A percentile compares a stretch with the other conserved stretches of the same genome.
These are phyloP conservation scores for Schoenoplectus tabernaemontani DNA, from an alignment of 202 grass and related monocot species.

Conservation along the genomic window DNA sequence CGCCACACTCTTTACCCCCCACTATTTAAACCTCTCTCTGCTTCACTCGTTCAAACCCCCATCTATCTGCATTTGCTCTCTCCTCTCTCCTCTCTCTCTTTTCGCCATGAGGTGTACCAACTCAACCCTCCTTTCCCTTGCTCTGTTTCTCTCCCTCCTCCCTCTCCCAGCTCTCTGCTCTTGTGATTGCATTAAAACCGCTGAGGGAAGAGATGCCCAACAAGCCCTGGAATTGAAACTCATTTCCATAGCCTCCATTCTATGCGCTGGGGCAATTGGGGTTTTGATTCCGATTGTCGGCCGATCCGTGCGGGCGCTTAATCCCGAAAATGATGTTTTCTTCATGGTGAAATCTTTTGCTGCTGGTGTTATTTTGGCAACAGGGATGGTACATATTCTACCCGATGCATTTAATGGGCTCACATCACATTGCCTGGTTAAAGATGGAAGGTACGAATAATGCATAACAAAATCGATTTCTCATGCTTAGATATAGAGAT, in stretches of 20 bases:
- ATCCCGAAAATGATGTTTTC: constrained; percentile 63
- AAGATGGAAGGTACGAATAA: constrained; percentile 20
- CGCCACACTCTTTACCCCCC: constrained; percentile 6
- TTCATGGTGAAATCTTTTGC: constrained; percentile 87
- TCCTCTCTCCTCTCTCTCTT: background rate
- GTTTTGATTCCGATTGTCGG: constrained; percentile 73
- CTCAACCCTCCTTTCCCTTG: background rate
- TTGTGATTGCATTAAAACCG: constrained; percentile 40
- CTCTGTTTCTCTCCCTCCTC: background rate
- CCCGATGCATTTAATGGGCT: constrained; percentile 64
- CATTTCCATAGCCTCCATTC: constrained; percentile 77
- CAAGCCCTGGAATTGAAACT: constrained; percentile 45
- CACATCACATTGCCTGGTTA: constrained; percentile 56
- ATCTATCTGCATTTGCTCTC: background rate
- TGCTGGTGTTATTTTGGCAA: constrained; percentile 82
- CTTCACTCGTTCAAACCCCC: background rate
- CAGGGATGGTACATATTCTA: constrained; percentile 88
- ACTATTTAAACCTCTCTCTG: constrained; percentile 19
- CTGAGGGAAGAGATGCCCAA: constrained; percentile 29
- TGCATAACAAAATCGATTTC: background rate
- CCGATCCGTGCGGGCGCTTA: constrained; percentile 41
- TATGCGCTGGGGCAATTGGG: constrained; percentile 54
- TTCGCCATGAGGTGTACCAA: constrained; percentile 37
- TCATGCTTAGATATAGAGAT: background rate
- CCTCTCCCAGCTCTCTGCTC: constrained; percentile 25